Evolutionary conservation across 1,284 basidiomycete genomes (phyloP).

Genomic region (Ustilago loliicola): DNA sequence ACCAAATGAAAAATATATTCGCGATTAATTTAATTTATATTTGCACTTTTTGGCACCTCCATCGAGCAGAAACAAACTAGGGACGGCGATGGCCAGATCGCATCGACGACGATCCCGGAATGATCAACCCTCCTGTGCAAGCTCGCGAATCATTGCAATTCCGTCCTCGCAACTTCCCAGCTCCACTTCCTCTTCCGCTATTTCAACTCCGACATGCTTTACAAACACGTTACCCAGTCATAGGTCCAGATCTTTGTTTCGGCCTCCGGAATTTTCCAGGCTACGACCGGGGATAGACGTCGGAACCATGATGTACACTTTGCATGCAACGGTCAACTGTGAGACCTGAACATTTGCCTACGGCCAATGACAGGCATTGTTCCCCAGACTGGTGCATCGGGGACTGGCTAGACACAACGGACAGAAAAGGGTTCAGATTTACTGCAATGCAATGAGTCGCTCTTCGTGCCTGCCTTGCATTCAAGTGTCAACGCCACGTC

Average conservation of each 20-base stretch:
- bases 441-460: neutral
- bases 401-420: neutral
- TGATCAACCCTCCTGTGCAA: neutral
- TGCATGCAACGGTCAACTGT: neutral
- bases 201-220: neutral
- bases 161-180: neutral
- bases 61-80: constrained; percentile 1
- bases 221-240: neutral
- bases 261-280: neutral
- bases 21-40: constrained; percentile 1
- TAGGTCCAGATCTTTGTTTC: constrained; percentile 5
- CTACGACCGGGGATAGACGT: neutral
- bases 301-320: neutral
- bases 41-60: neutral
- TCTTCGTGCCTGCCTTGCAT: neutral
- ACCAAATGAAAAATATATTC: neutral
- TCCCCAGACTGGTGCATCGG: neutral
- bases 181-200: neutral
- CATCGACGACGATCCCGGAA: no score
- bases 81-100: neutral
- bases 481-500: constrained; percentile 6
- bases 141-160: neutral
- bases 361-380: neutral
- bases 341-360: neutral
- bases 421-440: neutral